Percentiles rank a stretch among this genome's conserved stretches.
Conservation (phyloP, 2,329 filamentous ascomycete genomes). For the Phaeosphaeria sp. region DNA sequence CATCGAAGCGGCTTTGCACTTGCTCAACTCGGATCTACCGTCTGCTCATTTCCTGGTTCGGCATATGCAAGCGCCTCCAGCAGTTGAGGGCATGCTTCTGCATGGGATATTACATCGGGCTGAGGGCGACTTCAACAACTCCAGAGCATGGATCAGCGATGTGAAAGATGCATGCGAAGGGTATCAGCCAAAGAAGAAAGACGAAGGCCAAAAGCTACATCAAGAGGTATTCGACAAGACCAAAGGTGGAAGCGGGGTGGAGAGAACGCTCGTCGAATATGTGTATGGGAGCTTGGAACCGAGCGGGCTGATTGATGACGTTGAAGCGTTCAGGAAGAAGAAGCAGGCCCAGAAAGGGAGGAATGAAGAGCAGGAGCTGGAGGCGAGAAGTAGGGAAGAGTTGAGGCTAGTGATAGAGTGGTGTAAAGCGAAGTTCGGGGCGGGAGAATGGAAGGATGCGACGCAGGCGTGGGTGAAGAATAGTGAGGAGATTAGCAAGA, state of each 20-base stretch:
- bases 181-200: constrained; percentile 29
- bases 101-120: constrained; percentile 59
- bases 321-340: constrained; percentile 48
- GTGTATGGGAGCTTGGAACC: constrained; percentile 28
- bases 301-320: constrained; percentile 41
- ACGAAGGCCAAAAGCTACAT: constrained; percentile 21
- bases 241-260: constrained; percentile 9
- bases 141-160: constrained; percentile 57
- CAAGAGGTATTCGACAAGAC: constrained; percentile 7
- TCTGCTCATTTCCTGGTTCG: constrained; percentile 60
- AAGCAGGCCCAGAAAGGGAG: constrained; percentile 16
- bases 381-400: constrained; percentile 46
- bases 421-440: constrained; percentile 56
- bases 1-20: constrained; percentile 58
- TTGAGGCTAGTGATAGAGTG: constrained; percentile 51
- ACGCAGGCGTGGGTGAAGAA: constrained; percentile 52
- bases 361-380: constrained; percentile 34
- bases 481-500: constrained; percentile 48
- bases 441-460: constrained; percentile 51
- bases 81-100: constrained; percentile 59
- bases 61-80: constrained; percentile 59
- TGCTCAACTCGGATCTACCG: constrained; percentile 59
- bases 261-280: constrained; percentile 14
- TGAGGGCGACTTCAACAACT: constrained; percentile 59
- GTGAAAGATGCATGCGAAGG: constrained; percentile 48